These are phyloP conservation scores for Kwoniella mangroviensis DNA, from an alignment of 768 basidiomycete species.

Conservation along the genomic window DNA sequence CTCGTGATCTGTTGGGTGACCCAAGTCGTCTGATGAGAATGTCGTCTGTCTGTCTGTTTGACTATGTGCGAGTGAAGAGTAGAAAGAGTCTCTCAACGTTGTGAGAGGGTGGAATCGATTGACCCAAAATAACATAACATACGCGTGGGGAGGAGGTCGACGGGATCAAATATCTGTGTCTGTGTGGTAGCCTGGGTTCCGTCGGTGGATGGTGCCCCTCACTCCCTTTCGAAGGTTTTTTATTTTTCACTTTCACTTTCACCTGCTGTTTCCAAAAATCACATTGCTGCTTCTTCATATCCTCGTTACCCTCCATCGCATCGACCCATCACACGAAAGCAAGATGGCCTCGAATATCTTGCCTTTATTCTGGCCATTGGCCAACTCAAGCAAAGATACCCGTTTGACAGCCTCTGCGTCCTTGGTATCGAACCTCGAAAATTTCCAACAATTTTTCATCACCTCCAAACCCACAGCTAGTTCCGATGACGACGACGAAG, in stretches of 20 bases:
- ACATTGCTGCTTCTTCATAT: background rate
- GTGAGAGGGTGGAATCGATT: too few relatives aligned
- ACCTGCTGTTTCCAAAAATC: background rate
- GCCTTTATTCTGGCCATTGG: conserved; percentile 91
- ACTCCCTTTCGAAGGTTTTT: background rate
- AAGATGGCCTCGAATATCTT: conserved; percentile 78
- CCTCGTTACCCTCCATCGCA: background rate
- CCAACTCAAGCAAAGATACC: conserved; percentile 76
- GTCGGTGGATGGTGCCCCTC: conserved; percentile 4
- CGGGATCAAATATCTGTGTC: background rate
- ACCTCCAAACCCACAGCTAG: conserved; percentile 18
- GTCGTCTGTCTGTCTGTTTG: too few relatives aligned
- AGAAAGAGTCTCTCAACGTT: too few relatives aligned
- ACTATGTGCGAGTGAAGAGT: too few relatives aligned
- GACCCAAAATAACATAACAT: conserved; percentile 4
- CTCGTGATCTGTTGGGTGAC: too few relatives aligned
- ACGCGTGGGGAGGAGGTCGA: background rate
- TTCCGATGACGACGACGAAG: conserved; percentile 56
- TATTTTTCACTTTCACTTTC: background rate
- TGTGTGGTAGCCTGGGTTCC: conserved; percentile 1
- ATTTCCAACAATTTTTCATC: conserved; percentile 72
- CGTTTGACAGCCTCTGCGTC: conserved; percentile 84
- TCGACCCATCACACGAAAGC: background rate
- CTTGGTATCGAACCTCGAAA: conserved; percentile 77
- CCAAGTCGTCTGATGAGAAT: too few relatives aligned